Base-by-base conservation (phyloP, 768 basidiomycete species). In the Leccinellum luteum region DNA sequence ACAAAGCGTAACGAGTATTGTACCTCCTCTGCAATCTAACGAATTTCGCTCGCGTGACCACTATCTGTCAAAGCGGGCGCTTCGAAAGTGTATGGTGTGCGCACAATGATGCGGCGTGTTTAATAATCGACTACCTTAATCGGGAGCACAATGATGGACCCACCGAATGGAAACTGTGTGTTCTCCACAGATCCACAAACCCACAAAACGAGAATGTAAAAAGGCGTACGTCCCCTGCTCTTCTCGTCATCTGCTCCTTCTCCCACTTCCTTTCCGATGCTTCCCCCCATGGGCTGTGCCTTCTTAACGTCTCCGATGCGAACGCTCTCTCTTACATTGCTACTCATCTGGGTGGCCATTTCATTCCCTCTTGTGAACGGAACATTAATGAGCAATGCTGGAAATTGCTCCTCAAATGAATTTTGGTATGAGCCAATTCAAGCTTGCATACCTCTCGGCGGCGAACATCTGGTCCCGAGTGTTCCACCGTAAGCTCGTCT, bases 1-100 rank as follows among this genome's bases (percentile, higher is more conserved):
- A 47, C 60, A 63, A 65, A 56, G 63, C 69, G 55, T 67, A 71
- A 73, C 60, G 66, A 72, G 57, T 71, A 72, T 23, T 60, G 73
- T 72, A 72, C 68, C 45, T 70, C 32, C 47, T 52, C 52, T 60
- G 58, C 63, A 70, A 69, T 64, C 56, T 55, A 61, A 70, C 51
- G 61, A 68, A 59, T 55, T 59, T 72, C 55, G 41, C 58, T 38
- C 38, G 38, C 19, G 54, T 52, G 55, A 50, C 27, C 28, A 56
- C 25, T 19, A 47, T 54, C 48, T n/a, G 49, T 54, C 52, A 64
- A 34, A 49, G 31, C 31, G 14, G 41, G 25, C 17, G 27, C 17
- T 10, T 21, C 13, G n/a, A n/a, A n/a, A n/a, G 1, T 31, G 31
- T 10, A 31, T 31, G 31, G 27, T 25, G 25, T 43, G n/a, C n/a